Percentiles rank a stretch among this genome's conserved stretches.
These are phyloP conservation scores for Mrakia frigida DNA, from an alignment of 768 basidiomycete species.

Conservation along the genomic window DNA sequence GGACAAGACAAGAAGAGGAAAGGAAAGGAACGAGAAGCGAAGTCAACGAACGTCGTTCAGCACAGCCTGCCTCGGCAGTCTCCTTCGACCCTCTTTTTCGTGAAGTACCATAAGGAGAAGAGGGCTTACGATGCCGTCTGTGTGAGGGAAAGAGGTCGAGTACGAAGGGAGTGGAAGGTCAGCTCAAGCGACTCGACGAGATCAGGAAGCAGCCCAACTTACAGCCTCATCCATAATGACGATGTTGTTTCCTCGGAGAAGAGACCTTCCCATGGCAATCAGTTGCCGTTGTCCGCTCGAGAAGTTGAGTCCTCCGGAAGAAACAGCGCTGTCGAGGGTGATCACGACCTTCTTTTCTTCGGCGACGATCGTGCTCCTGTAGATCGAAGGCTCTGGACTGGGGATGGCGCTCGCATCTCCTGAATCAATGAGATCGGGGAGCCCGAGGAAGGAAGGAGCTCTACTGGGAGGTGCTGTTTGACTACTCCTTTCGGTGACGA, in stretches of 20 bases:
- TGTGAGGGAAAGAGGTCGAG: not conserved
- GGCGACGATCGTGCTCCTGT: constrained; percentile 33
- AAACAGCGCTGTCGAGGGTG: constrained; percentile 10
- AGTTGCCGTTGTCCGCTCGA: constrained; percentile 36
- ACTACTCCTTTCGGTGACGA: constrained; percentile 45
- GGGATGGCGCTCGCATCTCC: not conserved
- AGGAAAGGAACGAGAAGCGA: not conserved
- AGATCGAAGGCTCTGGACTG: constrained; percentile 3
- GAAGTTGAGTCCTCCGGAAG: constrained; percentile 16
- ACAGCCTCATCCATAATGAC: constrained; percentile 19
- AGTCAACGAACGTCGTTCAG: not conserved
- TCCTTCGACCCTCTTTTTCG: no score
- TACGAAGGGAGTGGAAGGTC: not conserved
- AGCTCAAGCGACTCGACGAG: not conserved
- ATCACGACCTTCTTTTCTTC: not conserved
- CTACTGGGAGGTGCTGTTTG: not conserved
- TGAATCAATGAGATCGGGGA: not conserved
- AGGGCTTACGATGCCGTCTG: not conserved
- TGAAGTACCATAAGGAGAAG: not conserved
- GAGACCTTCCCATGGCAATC: constrained; percentile 33
- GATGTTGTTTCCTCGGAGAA: constrained; percentile 25
- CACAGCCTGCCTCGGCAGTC: no score
- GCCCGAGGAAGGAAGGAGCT: not conserved
- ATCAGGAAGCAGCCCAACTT: not conserved
- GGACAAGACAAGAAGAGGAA: not conserved